A percentile compares a stretch with the other conserved stretches of the same genome.
Evolutionary conservation across 345 rosid species (phyloP).

Genomic region (Conringia planisiliqua): DNA sequence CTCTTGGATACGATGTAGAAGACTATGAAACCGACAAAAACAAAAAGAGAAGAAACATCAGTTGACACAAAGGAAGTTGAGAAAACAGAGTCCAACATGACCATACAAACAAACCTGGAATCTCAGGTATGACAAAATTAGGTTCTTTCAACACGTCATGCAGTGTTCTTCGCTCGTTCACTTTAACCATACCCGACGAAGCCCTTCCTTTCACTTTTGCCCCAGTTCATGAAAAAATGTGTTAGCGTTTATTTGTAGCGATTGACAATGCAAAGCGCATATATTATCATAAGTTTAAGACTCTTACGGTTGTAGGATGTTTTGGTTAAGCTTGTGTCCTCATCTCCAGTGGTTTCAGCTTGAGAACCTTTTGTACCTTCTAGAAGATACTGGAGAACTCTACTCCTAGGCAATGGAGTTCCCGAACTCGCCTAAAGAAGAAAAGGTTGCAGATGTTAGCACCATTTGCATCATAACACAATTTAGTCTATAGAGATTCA

Average conservation of each 20-base stretch:
- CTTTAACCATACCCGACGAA: conserved; percentile 59
- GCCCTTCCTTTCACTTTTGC: conserved; percentile 37
- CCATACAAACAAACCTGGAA: conserved; percentile 57
- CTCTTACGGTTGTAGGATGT: conserved; percentile 18
- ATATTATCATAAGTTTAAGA: neutral
- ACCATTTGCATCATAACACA: neutral
- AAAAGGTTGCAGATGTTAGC: neutral
- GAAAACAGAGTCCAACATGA: neutral
- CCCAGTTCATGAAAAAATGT: neutral
- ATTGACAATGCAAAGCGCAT: neutral
- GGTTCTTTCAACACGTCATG: conserved; percentile 64
- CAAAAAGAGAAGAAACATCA: neutral
- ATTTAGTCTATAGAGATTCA: neutral
- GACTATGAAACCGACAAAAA: conserved; percentile 39
- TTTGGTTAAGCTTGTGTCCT: conserved; percentile 37
- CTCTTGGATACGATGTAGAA: conserved; percentile 67
- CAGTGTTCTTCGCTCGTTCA: conserved; percentile 65
- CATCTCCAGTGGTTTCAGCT: conserved; percentile 40
- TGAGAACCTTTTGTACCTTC: conserved; percentile 86
- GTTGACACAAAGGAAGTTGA: neutral
- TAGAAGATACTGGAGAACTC: conserved; percentile 58
- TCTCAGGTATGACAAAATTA: conserved; percentile 56
- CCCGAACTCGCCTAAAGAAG: conserved; percentile 59
- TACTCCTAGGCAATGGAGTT: conserved; percentile 42
- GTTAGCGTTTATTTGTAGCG: neutral